Conservation (phyloP, 2,329 filamentous ascomycete genomes). For the Clonostachys rosea region DNA sequence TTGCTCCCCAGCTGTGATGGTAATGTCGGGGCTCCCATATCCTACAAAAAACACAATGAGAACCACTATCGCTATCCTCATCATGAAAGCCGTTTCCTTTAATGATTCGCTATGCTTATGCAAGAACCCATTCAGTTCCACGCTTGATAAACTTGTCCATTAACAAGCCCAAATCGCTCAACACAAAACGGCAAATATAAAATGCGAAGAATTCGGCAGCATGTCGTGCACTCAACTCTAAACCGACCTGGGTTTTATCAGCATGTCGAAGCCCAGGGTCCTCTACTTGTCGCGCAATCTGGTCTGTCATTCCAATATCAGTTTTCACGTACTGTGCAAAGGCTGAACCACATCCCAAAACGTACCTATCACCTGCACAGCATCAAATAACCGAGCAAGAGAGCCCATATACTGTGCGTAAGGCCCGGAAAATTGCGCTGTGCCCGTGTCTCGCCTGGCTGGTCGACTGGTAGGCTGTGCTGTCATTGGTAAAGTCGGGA, state of each 20-base stretch:
- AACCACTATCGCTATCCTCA: not conserved
- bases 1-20: not conserved
- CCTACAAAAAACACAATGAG: not conserved
- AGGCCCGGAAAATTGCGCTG: constrained; percentile 72
- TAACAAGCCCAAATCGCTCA: constrained; percentile 77
- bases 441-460: constrained; percentile 65
- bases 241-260: constrained; percentile 88
- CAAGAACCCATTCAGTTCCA: constrained; percentile 83
- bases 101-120: not conserved
- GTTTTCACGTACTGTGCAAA: not conserved
- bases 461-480: constrained; percentile 59
- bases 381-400: constrained; percentile 86
- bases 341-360: not conserved
- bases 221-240: constrained; percentile 89
- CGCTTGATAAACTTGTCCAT: constrained; percentile 97
- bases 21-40: not conserved
- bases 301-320: constrained; percentile 50
- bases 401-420: constrained; percentile 89
- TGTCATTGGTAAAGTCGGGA: constrained; percentile 78
- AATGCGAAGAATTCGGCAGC: constrained; percentile 98
- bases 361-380: constrained; percentile 87
- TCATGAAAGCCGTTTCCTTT: not conserved
- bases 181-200: constrained; percentile 91
- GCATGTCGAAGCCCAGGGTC: constrained; percentile 89
- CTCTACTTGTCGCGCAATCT: constrained; percentile 93